Evolutionary conservation across 2,329 filamentous ascomycete genomes (phyloP).

Genomic region (Aspergillus japonicus): DNA sequence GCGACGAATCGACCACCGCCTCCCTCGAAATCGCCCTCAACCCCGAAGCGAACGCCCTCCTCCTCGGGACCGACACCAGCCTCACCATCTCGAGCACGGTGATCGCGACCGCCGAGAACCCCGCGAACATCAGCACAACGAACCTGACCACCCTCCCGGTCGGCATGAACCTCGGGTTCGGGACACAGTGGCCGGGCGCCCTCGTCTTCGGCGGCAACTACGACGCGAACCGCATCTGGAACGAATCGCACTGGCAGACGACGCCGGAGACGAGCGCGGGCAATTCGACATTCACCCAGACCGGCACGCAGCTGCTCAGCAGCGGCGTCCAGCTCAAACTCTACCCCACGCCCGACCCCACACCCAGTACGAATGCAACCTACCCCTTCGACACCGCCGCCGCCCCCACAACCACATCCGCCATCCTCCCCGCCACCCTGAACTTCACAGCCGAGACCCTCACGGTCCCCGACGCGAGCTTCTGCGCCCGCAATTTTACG

Average conservation of each 20-base stretch:
- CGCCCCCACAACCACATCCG: background rate
- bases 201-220: slow-evolving; percentile 4
- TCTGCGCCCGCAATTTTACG: background rate
- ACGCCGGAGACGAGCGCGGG: slow-evolving; percentile 3
- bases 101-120: background rate
- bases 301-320: background rate
- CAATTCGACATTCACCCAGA: background rate
- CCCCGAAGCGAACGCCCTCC: background rate
- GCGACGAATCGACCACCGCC: background rate
- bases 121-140: background rate
- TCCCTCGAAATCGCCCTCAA: background rate
- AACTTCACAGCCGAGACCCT: background rate
- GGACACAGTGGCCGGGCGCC: slow-evolving; percentile 3
- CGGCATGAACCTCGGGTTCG: slow-evolving; percentile 5
- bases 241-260: slow-evolving; percentile 8
- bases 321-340: background rate
- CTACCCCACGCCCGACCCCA: background rate
- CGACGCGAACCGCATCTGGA: slow-evolving; percentile 8
- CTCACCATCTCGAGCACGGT: background rate
- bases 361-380: background rate
- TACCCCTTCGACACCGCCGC: slow-evolving; percentile 1
- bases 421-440: background rate
- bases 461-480: background rate
- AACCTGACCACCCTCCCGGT: slow-evolving; percentile 3
- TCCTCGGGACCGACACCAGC: background rate